Conservation (phyloP, 805 yeast genomes). For the Teunomyces funiuensis region DNA sequence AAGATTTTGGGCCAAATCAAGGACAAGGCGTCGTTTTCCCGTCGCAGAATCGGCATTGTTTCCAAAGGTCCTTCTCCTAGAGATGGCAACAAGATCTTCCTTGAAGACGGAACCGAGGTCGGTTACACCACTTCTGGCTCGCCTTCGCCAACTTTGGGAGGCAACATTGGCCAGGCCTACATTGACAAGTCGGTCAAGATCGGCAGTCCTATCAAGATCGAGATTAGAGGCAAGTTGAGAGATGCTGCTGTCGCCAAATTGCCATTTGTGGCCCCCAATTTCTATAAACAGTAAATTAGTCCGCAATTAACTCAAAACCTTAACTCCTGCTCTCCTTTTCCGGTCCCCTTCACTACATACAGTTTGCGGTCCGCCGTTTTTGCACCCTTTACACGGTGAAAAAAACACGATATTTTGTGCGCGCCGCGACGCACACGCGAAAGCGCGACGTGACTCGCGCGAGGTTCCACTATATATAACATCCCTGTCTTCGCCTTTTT, state of each 20-base stretch:
- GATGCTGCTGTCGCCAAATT: constrained; percentile 74
- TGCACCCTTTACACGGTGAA: neutral
- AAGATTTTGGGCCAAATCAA: constrained; percentile 68
- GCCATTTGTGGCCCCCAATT: constrained; percentile 80
- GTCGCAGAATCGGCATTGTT: constrained; percentile 69
- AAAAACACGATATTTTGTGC: constrained; percentile 1
- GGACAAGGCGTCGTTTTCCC: constrained; percentile 57
- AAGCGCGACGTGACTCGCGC: constrained; percentile 2
- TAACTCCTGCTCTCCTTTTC: neutral
- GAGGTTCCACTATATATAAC: neutral
- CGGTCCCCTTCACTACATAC: neutral
- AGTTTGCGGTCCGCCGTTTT: neutral
- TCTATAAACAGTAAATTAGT: constrained; percentile 49
- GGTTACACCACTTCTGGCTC: constrained; percentile 63
- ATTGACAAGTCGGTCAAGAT: constrained; percentile 69
- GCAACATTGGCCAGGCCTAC: constrained; percentile 90
- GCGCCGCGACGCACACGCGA: neutral
- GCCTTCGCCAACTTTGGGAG: constrained; percentile 60
- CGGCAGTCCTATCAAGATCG: constrained; percentile 70
- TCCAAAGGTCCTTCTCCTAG: constrained; percentile 93
- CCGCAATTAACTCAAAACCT: neutral
- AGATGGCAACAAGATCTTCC: constrained; percentile 64
- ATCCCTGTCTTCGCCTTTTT: constrained; percentile 10
- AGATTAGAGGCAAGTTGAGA: constrained; percentile 80
- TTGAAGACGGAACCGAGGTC: constrained; percentile 51